phyloP scores from a whole-genome alignment of 495 filamentous ascomycete species.

The Halenospora varia region DNA sequence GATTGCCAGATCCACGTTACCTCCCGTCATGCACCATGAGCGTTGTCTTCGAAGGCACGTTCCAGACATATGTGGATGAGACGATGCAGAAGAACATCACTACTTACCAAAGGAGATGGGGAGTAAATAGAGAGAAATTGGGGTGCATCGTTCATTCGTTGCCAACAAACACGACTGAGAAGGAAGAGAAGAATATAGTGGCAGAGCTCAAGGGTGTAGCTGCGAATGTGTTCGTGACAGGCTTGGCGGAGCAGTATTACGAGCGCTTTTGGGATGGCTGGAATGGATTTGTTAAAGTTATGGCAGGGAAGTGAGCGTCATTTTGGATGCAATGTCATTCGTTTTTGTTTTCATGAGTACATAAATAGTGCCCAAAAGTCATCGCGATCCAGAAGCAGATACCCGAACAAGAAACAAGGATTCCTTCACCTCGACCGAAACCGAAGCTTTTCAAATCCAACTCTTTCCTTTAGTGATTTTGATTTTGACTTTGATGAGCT shows the following conservation, averaged over 20 bases:
- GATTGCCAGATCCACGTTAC: conserved; percentile 42
- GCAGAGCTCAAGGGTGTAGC: conserved; percentile 33
- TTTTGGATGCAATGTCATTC: background rate
- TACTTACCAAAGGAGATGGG: conserved; percentile 22
- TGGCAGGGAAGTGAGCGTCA: conserved; percentile 23
- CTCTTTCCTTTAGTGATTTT: too few relatives aligned
- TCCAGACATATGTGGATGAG: background rate
- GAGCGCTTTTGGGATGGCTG: conserved; percentile 39
- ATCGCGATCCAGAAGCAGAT: too few relatives aligned
- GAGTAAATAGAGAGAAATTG: conserved; percentile 32
- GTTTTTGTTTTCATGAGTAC: background rate
- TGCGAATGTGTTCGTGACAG: conserved; percentile 43
- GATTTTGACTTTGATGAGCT: too few relatives aligned
- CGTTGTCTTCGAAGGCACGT: background rate
- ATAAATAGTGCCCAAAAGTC: background rate
- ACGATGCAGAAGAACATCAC: conserved; percentile 26
- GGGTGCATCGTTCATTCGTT: conserved; percentile 42
- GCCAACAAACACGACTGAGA: conserved; percentile 31
- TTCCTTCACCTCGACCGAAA: too few relatives aligned
- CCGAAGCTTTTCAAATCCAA: too few relatives aligned
- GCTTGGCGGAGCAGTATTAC: conserved; percentile 41
- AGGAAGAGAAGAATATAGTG: conserved; percentile 33
- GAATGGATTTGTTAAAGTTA: conserved; percentile 39
- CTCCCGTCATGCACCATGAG: conserved; percentile 17
- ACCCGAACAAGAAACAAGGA: too few relatives aligned